Evolutionary conservation across 208 protist genomes (phyloP).

Genomic region (Leptomonas seymouri): DNA sequence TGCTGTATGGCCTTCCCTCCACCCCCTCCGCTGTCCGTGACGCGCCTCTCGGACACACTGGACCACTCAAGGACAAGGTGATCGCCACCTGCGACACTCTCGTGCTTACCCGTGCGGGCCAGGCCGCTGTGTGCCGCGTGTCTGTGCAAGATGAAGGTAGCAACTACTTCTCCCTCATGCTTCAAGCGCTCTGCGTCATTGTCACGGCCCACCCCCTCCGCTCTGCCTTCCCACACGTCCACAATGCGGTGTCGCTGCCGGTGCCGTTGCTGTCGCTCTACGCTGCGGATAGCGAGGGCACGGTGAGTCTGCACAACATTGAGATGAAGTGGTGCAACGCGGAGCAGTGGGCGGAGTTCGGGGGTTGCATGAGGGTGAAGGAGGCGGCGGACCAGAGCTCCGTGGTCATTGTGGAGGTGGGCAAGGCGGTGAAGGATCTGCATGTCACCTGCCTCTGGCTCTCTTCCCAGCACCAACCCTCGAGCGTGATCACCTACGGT

Average conservation of each 20-base stretch:
- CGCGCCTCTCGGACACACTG: background rate
- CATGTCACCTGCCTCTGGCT: constrained; percentile 38
- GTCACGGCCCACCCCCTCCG: constrained; percentile 31
- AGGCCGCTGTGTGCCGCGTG: constrained; percentile 35
- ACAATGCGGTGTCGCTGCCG: constrained; percentile 34
- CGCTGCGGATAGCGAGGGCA: constrained; percentile 59
- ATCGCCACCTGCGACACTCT: constrained; percentile 34
- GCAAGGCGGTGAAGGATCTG: constrained; percentile 56
- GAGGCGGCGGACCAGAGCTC: constrained; percentile 54
- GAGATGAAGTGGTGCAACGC: constrained; percentile 70
- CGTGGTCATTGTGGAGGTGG: constrained; percentile 52
- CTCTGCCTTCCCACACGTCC: constrained; percentile 31
- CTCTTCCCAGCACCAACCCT: constrained; percentile 18
- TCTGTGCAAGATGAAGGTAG: constrained; percentile 30
- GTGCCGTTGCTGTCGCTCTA: constrained; percentile 65
- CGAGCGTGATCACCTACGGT: constrained; percentile 51
- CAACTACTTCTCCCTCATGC: constrained; percentile 8
- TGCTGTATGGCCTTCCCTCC: constrained; percentile 22
- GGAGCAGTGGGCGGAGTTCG: constrained; percentile 32
- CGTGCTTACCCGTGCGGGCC: constrained; percentile 36
- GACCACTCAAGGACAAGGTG: background rate
- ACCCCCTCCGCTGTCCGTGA: background rate
- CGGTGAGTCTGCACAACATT: constrained; percentile 70
- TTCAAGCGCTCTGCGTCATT: constrained; percentile 38
- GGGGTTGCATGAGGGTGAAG: constrained; percentile 33